These are phyloP conservation scores for Phytophthora sp. DNA, from an alignment of 352 stramenopile species.

Conservation along the genomic window DNA sequence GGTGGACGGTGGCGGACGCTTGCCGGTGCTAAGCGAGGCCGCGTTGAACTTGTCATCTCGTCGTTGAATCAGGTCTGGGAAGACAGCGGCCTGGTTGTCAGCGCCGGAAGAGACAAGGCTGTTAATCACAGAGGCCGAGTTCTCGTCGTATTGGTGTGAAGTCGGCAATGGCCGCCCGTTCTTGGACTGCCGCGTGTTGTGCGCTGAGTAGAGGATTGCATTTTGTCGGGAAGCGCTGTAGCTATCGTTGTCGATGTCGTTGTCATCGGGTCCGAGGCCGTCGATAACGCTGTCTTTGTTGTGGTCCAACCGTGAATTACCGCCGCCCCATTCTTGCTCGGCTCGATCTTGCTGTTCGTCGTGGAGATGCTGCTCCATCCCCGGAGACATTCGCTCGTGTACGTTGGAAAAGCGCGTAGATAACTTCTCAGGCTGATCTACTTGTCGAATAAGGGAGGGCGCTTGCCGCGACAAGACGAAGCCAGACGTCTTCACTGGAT, in stretches of 20 bases:
- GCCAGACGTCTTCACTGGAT: slow-evolving; percentile 45
- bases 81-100: slow-evolving; percentile 6
- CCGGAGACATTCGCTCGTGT: background rate
- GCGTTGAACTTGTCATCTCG: slow-evolving; percentile 23
- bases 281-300: slow-evolving; percentile 9
- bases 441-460: slow-evolving; percentile 13
- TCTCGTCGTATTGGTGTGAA: slow-evolving; percentile 22
- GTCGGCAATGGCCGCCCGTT: background rate
- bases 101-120: slow-evolving; percentile 27
- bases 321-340: slow-evolving; percentile 7
- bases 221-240: background rate
- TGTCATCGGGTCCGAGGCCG: background rate
- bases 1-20: background rate
- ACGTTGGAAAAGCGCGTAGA: slow-evolving; percentile 10
- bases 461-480: slow-evolving; percentile 16
- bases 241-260: background rate
- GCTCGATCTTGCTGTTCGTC: background rate
- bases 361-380: background rate
- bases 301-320: background rate
- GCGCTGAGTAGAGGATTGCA: background rate
- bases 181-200: background rate
- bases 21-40: slow-evolving; percentile 20
- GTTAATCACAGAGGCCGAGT: slow-evolving; percentile 30
- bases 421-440: slow-evolving; percentile 6
- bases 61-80: slow-evolving; percentile 17